phyloP scores from a whole-genome alignment of 257 asterid genomes.

The Anisodus tanguticus region DNA sequence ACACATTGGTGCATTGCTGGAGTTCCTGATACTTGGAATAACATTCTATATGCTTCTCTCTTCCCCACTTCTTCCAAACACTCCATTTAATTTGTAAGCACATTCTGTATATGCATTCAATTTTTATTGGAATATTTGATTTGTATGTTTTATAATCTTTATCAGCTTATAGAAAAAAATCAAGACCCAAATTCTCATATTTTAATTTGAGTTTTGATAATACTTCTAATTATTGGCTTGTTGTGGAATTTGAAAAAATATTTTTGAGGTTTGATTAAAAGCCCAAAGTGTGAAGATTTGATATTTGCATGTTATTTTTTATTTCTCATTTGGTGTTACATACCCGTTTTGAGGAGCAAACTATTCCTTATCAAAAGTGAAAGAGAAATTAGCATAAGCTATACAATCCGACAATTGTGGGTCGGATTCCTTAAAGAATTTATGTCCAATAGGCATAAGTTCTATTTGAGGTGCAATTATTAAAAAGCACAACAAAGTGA shows the following conservation, averaged over 20 bases:
- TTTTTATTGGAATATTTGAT: not conserved
- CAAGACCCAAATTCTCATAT: not conserved
- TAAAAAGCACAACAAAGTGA: too few species aligned
- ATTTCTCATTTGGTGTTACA: not conserved
- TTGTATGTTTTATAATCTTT: not conserved
- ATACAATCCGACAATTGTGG: too few species aligned
- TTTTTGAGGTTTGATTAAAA: not conserved
- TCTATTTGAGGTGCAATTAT: too few species aligned
- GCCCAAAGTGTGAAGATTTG: not conserved
- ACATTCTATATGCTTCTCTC: conserved; percentile 45
- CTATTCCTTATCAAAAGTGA: too few species aligned
- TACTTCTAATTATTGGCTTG: not conserved
- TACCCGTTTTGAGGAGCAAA: not conserved
- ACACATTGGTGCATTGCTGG: conserved; percentile 77
- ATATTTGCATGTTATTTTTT: not conserved
- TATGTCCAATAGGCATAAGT: too few species aligned
- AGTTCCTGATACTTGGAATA: conserved; percentile 68
- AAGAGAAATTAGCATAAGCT: too few species aligned
- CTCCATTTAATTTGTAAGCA: not conserved
- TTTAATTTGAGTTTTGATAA: not conserved
- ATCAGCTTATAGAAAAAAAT: not conserved
- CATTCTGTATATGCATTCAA: not conserved
- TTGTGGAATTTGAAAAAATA: not conserved
- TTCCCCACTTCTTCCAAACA: not conserved
- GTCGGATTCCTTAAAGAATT: too few species aligned